Evolutionary conservation across 257 asterid genomes (phyloP).

Genomic region (Penstemon newberryi): DNA sequence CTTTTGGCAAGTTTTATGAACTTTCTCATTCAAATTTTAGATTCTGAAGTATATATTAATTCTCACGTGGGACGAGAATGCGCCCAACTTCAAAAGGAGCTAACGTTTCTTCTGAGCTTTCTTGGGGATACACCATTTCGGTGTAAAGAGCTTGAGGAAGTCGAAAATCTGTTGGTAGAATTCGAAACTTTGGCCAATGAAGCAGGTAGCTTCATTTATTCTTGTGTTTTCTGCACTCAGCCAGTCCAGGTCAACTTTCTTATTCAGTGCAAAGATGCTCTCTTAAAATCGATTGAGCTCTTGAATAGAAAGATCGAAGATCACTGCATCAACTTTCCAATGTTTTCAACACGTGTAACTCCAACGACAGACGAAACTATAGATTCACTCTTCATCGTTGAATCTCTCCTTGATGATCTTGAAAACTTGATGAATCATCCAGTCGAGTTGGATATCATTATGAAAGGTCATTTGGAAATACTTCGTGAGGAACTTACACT

Average conservation of each 20-base stretch:
- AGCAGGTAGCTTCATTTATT: slow-evolving; percentile 18
- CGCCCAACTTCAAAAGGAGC: not conserved
- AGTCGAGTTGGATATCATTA: not conserved
- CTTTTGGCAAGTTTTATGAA: slow-evolving; percentile 20
- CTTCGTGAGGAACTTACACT: not conserved
- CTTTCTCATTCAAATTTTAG: slow-evolving; percentile 9
- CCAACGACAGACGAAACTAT: not conserved
- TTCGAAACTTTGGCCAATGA: too few relatives aligned
- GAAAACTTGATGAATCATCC: slow-evolving; percentile 7
- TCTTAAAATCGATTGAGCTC: not conserved
- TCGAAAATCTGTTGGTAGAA: too few relatives aligned
- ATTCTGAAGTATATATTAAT: not conserved
- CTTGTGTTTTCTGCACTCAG: not conserved
- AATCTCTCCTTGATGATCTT: slow-evolving; percentile 24
- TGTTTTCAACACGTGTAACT: not conserved
- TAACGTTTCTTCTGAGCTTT: too few relatives aligned
- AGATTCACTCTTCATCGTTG: slow-evolving; percentile 13
- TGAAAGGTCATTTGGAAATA: slow-evolving; percentile 13
- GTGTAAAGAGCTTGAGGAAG: too few relatives aligned
- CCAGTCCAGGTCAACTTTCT: too few relatives aligned
- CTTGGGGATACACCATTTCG: too few relatives aligned
- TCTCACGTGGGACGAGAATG: not conserved
- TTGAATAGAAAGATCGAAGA: not conserved
- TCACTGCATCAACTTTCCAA: not conserved
- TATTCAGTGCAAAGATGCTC: not conserved